Evolutionary conservation across 805 yeast species (phyloP).

Genomic region (Monosporozyma solicola): DNA sequence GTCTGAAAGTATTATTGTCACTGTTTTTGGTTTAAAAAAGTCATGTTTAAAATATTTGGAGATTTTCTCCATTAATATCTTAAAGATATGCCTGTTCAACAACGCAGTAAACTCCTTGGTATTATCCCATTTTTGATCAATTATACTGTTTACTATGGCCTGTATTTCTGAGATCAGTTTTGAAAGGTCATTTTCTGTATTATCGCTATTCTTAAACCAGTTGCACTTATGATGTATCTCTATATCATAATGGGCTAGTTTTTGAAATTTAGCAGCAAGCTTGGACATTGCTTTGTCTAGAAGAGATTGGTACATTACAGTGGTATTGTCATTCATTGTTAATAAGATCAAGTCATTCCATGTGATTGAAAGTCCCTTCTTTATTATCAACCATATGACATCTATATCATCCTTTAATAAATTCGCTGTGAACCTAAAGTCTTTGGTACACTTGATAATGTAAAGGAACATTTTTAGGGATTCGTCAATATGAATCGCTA

Average conservation of each 20-base stretch:
- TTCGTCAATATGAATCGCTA: not conserved
- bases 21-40: not conserved
- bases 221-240: not conserved
- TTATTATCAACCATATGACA: not conserved
- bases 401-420: not conserved
- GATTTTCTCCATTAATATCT: not conserved
- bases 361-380: not conserved
- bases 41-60: not conserved
- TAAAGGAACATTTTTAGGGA: not conserved
- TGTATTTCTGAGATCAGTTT: slow-evolving; percentile 2
- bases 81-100: slow-evolving; percentile 4
- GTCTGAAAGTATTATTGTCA: slow-evolving; percentile 1
- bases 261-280: slow-evolving; percentile 31
- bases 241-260: slow-evolving; percentile 18
- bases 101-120: not conserved
- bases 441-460: not conserved
- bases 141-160: slow-evolving; percentile 1
- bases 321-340: not conserved
- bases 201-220: not conserved
- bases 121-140: not conserved
- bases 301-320: not conserved
- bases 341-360: not conserved
- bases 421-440: not conserved
- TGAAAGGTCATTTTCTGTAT: not conserved
- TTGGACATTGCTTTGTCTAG: not conserved